A percentile compares a stretch with the other conserved stretches of the same genome.
Conservation (phyloP, 176 grass and related monocot species). For the Zizania latifolia region DNA sequence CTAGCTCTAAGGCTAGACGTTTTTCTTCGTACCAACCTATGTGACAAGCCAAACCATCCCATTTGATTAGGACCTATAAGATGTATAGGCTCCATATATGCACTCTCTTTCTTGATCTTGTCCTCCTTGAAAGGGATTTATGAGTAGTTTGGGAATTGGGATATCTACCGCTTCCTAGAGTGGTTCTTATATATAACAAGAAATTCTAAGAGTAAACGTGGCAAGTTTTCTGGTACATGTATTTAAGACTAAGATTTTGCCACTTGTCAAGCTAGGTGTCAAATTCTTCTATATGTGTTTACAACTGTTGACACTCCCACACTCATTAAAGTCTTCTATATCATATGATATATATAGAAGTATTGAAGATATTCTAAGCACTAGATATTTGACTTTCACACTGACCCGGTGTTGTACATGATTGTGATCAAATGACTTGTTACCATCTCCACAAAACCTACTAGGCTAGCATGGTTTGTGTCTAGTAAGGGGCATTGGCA, state of each 20-base stretch:
- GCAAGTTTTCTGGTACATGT: background rate
- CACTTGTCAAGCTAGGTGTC: background rate
- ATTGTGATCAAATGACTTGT: no score
- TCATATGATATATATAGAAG: no score
- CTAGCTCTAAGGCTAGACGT: background rate
- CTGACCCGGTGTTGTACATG: no score
- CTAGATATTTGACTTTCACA: no score
- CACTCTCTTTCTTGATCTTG: background rate
- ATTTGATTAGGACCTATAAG: constrained; percentile 36
- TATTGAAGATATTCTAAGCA: background rate
- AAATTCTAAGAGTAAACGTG: background rate
- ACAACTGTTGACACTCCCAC: background rate
- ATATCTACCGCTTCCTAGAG: background rate
- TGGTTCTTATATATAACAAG: background rate
- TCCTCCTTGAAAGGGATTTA: background rate
- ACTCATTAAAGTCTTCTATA: no score
- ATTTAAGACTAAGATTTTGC: background rate
- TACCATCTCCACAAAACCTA: no score
- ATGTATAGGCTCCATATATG: constrained; percentile 13
- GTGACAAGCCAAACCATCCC: constrained; percentile 39
- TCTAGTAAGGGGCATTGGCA: background rate
- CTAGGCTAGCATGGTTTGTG: no score
- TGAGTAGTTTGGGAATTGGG: background rate
- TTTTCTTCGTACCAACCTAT: constrained; percentile 18
- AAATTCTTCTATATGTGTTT: background rate